phyloP scores from a whole-genome alignment of 140 eudicot species.

The Senecio squalidus region DNA sequence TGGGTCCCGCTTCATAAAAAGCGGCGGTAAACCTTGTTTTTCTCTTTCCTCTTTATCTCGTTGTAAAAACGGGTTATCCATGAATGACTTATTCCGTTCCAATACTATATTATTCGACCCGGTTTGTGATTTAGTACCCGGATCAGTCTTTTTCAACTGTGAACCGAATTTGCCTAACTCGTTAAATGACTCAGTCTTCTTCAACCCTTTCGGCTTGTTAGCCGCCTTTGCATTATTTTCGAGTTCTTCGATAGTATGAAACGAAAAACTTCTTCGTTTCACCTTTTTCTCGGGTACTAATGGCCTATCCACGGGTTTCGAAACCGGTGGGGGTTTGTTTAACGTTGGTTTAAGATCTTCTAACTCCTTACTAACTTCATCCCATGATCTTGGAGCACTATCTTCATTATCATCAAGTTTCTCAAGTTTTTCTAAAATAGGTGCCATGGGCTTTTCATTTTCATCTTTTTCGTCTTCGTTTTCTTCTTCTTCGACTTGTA shows the following conservation, averaged over 20 bases:
- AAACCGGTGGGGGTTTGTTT: slow-evolving; percentile 24
- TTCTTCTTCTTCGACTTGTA: slow-evolving; percentile 18
- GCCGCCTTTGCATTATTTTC: slow-evolving; percentile 36
- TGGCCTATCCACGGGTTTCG: slow-evolving; percentile 10
- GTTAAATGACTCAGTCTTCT: slow-evolving; percentile 33
- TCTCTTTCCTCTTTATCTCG: slow-evolving; percentile 59
- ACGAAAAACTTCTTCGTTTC: slow-evolving; percentile 63
- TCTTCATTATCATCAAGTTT: slow-evolving; percentile 68
- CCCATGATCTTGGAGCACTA: slow-evolving; percentile 71
- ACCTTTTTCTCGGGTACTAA: slow-evolving; percentile 17
- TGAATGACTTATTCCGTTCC: slow-evolving; percentile 51
- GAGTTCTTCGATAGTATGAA: slow-evolving; percentile 82
- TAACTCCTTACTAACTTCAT: slow-evolving; percentile 72
- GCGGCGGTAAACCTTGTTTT: slow-evolving; percentile 58
- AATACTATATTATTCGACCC: slow-evolving; percentile 10
- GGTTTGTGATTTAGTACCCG: slow-evolving; percentile 15
- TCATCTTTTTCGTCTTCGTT: too few species aligned
- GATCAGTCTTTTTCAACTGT: slow-evolving; percentile 26
- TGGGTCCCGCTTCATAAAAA: slow-evolving; percentile 48
- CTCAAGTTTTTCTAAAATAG: slow-evolving; percentile 49
- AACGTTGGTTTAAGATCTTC: slow-evolving; percentile 66
- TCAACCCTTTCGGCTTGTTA: slow-evolving; percentile 28
- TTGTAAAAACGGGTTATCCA: slow-evolving; percentile 65
- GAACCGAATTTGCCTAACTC: slow-evolving; percentile 29
- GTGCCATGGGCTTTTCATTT: slow-evolving; percentile 29